A percentile compares a stretch with the other conserved stretches of the same genome.
Evolutionary conservation across 768 basidiomycete genomes (phyloP).

Genomic region (Tricholoma matsutake): DNA sequence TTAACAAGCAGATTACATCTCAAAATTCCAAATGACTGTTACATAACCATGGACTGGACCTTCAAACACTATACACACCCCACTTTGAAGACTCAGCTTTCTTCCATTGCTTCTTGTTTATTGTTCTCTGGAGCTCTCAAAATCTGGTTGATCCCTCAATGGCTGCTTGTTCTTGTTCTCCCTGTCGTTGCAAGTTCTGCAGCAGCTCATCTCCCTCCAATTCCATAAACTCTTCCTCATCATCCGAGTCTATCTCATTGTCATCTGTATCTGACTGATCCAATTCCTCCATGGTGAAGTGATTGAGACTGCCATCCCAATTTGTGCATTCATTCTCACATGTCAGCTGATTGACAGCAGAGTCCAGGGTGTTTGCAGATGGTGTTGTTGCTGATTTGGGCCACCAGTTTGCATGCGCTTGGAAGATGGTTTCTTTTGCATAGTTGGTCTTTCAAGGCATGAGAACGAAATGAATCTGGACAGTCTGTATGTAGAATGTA

Average conservation of each 20-base stretch:
- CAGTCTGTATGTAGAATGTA: background rate
- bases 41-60: too few relatives aligned
- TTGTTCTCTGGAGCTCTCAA: background rate
- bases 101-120: background rate
- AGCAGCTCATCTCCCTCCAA: background rate
- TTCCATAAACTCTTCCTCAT: background rate
- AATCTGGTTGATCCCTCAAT: background rate
- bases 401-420: background rate
- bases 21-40: too few relatives aligned
- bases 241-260: background rate
- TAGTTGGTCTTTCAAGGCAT: background rate
- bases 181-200: background rate
- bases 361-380: background rate
- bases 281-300: background rate
- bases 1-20: too few relatives aligned
- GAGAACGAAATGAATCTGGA: background rate
- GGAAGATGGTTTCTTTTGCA: background rate
- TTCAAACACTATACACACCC: too few relatives aligned
- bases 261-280: background rate
- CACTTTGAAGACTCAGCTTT: background rate
- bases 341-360: background rate
- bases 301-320: conserved; percentile 1
- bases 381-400: too few relatives aligned
- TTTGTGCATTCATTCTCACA: background rate
- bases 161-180: background rate